Conservation (phyloP, 257 asterid species). For the Nicotiana undulata region DNA sequence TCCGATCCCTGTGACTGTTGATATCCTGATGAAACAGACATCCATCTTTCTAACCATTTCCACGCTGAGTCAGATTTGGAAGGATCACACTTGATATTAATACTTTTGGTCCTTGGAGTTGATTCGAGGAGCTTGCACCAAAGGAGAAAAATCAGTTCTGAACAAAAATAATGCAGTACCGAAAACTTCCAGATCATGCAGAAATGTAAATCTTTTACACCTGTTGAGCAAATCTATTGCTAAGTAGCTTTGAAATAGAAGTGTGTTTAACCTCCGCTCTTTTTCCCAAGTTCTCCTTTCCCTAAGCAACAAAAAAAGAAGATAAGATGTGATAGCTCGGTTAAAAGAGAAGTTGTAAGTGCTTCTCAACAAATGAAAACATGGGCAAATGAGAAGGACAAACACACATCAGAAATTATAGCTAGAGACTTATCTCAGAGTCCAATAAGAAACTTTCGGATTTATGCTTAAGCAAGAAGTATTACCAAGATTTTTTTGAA, state of each 20-base stretch:
- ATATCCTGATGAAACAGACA: slow-evolving; percentile 54
- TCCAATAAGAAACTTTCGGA: not conserved
- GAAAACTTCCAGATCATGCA: not conserved
- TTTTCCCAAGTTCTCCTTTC: slow-evolving; percentile 20
- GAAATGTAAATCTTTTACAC: slow-evolving; percentile 28
- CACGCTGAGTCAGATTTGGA: slow-evolving; percentile 77
- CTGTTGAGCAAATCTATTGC: slow-evolving; percentile 88
- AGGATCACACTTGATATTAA: slow-evolving; percentile 87
- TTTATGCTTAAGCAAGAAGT: slow-evolving; percentile 4
- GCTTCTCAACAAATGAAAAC: too few relatives aligned
- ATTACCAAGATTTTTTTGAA: slow-evolving; percentile 9
- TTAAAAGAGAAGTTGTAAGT: not conserved
- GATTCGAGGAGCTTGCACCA: slow-evolving; percentile 67
- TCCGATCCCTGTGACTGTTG: slow-evolving; percentile 22
- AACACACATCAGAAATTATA: not conserved
- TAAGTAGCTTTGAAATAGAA: slow-evolving; percentile 73
- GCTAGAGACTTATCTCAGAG: not conserved
- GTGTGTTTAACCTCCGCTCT: slow-evolving; percentile 27
- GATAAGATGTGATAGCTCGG: not conserved
- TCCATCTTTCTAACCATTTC: slow-evolving; percentile 98
- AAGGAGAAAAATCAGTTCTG: slow-evolving; percentile 20
- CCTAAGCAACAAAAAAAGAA: slow-evolving; percentile 33
- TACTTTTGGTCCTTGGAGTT: slow-evolving; percentile 47
- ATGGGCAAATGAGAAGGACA: too few relatives aligned
- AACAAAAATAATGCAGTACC: not conserved